Evolutionary conservation across 1,284 basidiomycete species (phyloP).

Genomic region (Naganishia sp.): DNA sequence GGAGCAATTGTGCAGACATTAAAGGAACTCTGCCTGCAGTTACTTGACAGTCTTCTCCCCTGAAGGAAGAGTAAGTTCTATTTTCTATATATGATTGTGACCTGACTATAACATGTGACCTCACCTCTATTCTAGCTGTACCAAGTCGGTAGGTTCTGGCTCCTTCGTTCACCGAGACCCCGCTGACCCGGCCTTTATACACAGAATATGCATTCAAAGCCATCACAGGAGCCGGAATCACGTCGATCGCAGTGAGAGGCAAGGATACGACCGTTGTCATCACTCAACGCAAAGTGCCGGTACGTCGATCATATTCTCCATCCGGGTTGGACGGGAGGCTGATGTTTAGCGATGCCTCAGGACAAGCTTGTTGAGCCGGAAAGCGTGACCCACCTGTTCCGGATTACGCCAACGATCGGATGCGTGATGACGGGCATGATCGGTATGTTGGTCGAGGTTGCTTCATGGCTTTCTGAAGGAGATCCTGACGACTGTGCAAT

Average conservation of each 20-base stretch:
- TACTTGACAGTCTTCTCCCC: constrained; percentile 58
- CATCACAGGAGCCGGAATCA: constrained; percentile 93
- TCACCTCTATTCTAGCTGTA: constrained; percentile 58
- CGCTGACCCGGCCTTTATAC: constrained; percentile 28
- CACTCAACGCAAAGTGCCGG: constrained; percentile 97
- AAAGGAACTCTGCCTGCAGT: constrained; percentile 36
- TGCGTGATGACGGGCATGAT: constrained; percentile 96
- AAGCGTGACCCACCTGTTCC: constrained; percentile 93
- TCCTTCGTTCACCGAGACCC: not conserved
- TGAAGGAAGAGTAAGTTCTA: constrained; percentile 51
- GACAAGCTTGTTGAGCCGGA: constrained; percentile 96
- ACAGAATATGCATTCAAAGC: constrained; percentile 99
- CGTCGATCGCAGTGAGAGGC: constrained; percentile 87
- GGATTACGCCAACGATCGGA: constrained; percentile 93
- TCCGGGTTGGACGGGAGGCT: not conserved
- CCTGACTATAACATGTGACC: not conserved
- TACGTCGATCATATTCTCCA: constrained; percentile 52
- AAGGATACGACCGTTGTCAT: constrained; percentile 94
- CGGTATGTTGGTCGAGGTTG: constrained; percentile 59
- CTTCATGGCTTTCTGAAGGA: not conserved
- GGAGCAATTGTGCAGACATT: not conserved
- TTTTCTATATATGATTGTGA: not conserved
- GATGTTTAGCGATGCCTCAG: constrained; percentile 55
- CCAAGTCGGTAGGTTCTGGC: constrained; percentile 76
- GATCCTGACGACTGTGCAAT: constrained; percentile 7